Base-by-base conservation (phyloP, 139 green algal genomes). In the Ettlia oleoabundans region DNA sequence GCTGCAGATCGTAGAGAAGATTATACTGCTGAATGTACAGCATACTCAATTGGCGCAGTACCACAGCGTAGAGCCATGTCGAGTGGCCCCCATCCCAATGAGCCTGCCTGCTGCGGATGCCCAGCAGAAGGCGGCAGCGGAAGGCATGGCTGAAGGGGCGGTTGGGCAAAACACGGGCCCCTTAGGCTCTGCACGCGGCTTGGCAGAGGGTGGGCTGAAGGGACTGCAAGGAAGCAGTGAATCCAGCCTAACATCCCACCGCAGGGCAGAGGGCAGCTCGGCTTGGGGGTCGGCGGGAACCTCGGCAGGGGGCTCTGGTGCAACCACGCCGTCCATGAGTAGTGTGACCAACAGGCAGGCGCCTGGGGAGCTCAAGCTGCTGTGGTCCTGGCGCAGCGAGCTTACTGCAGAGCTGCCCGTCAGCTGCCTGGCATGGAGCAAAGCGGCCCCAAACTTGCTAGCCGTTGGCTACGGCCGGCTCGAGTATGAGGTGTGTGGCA, bases 381-480 rank as follows among this genome's bases (percentile, higher is more conserved):
- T 75, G 62, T 82, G 62, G 76, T 8, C 10, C 13, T 72, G 75
- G 75, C 75, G 64, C 37, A 43, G 58, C 58, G 75, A 62, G 75
- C 75, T 81, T 38, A 61, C 18, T 3, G 75, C 41, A 13, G 55
- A 71, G 38, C 75, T 81, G 26, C 75, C 75, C 0, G 75, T 81
- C 58, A 72, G 58, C 58, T 81, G 75, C 75, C 58, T 81, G 75
- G 75, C 75, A 10, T 97, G 91, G 92, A 96, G 96, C 80, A 88
- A 84, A 51, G 82, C 72, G 22, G 76, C 76, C 15, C 82, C 81
- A 8, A 88, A 95, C 71, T 64, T 97, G 72, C 76, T 97, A 47
- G 94, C 93, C 18, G 94, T 94, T 30, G 94, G 94, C 15, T 97
- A 97, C 61, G 91, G 94, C 42, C 82, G 74, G 30, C 91, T 91